Base-by-base conservation (phyloP, 345 rosid genomes). In the Litchi chinensis region DNA sequence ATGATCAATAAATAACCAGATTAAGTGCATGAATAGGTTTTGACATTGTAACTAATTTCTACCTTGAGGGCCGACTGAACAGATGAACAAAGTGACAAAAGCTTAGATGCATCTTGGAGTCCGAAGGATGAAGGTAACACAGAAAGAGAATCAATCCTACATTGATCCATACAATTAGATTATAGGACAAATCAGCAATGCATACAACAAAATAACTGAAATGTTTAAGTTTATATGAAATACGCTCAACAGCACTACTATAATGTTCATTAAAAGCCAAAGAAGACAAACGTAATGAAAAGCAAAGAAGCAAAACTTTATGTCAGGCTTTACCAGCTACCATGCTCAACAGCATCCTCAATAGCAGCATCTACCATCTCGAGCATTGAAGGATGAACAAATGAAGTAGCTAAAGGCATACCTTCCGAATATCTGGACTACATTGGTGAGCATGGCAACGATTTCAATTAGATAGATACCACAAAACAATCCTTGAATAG, bases 381-480 rank as follows among this genome's bases (percentile, higher is more conserved):
- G 79, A 86, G 88, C 90, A 92, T 86, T 40, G 99, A 93, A 19
- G 92, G 91, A 77, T 93, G 98, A 79, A 89, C 90, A 85, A 93
- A 95, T 77, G 85, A 90, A 77, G 97, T 89, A 80, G 68, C 84
- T 77, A 93, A 82, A 50, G 96, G 91, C 73, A 80, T 88, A 70
- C 98, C 98, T 83, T 93, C 97, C 83, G 98, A 92, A 90, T 89
- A 95, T 79, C 99, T 93, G 86, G 97, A 93, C 99, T 95, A 92
- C 81, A 93, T 78, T 83, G 77, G 83, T 81, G 79, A 74, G 74
- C 60, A 82, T 21, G 79, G 81, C 86, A 87, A 76, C 84, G 86
- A 68, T 44, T 79, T 74, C 79, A 79, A 85, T 91, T 72, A 87
- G 84, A 82, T 75, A 82, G 79, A 13, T 79, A 54, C 66, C 64